Evolutionary conservation across 306 rosid species (phyloP).

Genomic region (Malus domestica): ASM211411v1 NC_041794.1:26779501-26780000

Average conservation of each 20-base stretch:
- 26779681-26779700: too few relatives aligned
- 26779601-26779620: too few relatives aligned
- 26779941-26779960: too few relatives aligned
- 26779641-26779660: too few relatives aligned
- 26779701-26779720: not conserved
- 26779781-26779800: not conserved
- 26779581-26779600: too few relatives aligned
- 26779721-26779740: not conserved
- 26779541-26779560: too few relatives aligned
- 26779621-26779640: too few relatives aligned
- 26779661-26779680: too few relatives aligned
- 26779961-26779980: not conserved
- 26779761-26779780: constrained; percentile 3
- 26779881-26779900: not conserved
- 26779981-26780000: not conserved
- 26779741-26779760: not conserved
- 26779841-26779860: not conserved
- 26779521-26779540: too few relatives aligned
- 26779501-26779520: too few relatives aligned
- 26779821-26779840: not conserved
- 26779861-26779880: not conserved
- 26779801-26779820: not conserved
- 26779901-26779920: not conserved
- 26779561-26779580: too few relatives aligned
- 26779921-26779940: not conserved